Conservation (phyloP, 2,329 filamentous ascomycete genomes). For the Aspergillus sp. region DNA sequence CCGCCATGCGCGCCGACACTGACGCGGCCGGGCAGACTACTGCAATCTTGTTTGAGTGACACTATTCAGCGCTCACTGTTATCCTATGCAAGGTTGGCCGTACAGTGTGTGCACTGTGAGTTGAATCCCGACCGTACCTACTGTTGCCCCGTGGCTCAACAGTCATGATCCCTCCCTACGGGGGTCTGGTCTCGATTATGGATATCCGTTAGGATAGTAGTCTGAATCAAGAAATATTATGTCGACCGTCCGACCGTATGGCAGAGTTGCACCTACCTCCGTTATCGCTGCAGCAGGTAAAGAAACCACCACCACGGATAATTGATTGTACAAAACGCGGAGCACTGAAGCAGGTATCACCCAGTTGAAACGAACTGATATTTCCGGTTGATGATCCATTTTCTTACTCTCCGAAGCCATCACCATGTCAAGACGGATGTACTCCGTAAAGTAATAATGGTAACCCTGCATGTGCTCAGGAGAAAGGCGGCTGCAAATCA, state of each 20-base stretch:
- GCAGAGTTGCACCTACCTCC: neutral
- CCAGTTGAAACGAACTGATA: neutral
- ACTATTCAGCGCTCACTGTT: too few species aligned
- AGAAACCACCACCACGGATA: too few species aligned
- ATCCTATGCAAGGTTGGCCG: too few species aligned
- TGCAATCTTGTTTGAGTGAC: too few species aligned
- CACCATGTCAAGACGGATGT: neutral
- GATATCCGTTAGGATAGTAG: neutral
- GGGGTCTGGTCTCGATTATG: neutral
- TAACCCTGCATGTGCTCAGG: too few species aligned
- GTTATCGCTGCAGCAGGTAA: neutral
- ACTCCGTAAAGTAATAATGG: too few species aligned
- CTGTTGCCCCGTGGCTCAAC: neutral
- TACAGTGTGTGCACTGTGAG: neutral
- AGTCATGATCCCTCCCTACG: neutral
- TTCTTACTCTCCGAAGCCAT: neutral
- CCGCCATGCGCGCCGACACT: too few species aligned
- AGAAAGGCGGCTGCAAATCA: too few species aligned
- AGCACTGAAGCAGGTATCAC: neutral
- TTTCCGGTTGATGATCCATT: neutral
- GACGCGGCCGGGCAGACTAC: too few species aligned
- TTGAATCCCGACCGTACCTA: neutral
- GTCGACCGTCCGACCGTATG: neutral
- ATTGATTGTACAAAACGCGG: too few species aligned
- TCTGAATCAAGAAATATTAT: neutral